phyloP scores from a whole-genome alignment of 345 rosid species.

The Eucalyptus pauciflora region DNA sequence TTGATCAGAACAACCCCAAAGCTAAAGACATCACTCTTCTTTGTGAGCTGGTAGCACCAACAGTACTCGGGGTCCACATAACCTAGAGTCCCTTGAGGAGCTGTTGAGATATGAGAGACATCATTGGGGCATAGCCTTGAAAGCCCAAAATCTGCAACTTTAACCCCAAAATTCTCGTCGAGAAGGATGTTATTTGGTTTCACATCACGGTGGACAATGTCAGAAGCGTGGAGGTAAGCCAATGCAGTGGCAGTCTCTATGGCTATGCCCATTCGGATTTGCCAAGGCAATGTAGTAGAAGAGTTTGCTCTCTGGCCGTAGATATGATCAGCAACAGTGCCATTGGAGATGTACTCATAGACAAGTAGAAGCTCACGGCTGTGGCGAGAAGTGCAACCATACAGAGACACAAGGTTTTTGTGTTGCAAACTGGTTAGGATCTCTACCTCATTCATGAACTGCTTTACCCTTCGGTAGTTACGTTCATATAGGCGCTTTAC shows the following conservation, averaged over 20 bases:
- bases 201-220: neutral
- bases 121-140: neutral
- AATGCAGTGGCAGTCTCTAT: neutral
- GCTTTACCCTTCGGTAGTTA: slow-evolving; percentile 4
- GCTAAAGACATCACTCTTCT: slow-evolving; percentile 5
- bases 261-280: neutral
- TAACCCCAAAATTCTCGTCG: neutral
- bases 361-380: slow-evolving; percentile 19
- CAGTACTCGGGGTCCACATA: slow-evolving; percentile 2
- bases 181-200: slow-evolving; percentile 5
- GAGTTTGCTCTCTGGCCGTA: neutral
- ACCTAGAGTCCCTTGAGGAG: slow-evolving; percentile 9
- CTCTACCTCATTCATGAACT: slow-evolving; percentile 18
- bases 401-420: slow-evolving; percentile 17
- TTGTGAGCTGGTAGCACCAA: slow-evolving; percentile 1
- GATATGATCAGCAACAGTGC: slow-evolving; percentile 3
- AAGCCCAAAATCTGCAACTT: slow-evolving; percentile 1
- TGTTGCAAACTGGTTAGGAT: slow-evolving; percentile 23
- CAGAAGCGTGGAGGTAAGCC: neutral
- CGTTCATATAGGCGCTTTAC: slow-evolving; percentile 16
- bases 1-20: neutral
- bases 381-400: slow-evolving; percentile 21
- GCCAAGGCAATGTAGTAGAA: neutral
- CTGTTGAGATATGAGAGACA: neutral
- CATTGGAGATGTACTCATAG: neutral